Base-by-base conservation (phyloP, 768 basidiomycete species). In the Leucocoprinus birnbaumii region DNA sequence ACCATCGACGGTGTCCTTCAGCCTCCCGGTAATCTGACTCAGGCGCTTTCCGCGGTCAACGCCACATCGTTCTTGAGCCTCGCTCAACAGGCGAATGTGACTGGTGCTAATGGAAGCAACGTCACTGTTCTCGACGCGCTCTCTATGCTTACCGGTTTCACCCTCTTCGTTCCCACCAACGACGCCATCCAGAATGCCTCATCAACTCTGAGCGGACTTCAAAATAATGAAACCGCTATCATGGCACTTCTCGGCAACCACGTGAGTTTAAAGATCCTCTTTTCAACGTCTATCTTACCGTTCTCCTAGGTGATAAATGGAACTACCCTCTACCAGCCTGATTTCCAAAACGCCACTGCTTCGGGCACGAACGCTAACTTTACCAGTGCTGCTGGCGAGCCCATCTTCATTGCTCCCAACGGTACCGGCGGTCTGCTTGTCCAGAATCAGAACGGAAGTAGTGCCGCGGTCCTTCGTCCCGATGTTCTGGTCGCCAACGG, bases 401-500 rank as follows among this genome's bases (percentile, higher is more conserved):
- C 72, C 0, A 72, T 84, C 63, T 69, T 63, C 1, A 82, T 86
- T 65, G 61, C 61, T 9, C 65, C 73, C 51, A 90, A 90, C 66
- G 67, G 70, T 0, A 78, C 82, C 3, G 87, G 88, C 2, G 64
- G 72, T 0, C 89, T 71, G 38, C 9, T 38, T 64, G 79, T 91
- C 48, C 74, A 71, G 31, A 70, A 65, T 16, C 66, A 68, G 7
- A 70, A 62, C 37, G 61, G 59, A 18, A 59, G 64, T 3, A 53
- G 44, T 61, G 74, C 58, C 70, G 73, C 68, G 59, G 80, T 91
- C 61, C 62, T 85, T 40, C 73, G 75, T 48, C 66, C 80, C 13
- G 86, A 91, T 63, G 73, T 87, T 4, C 69, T 90, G 59, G 65
- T 80, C 22, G 63, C 74, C 16, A 90, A 91, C 58, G 89, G 88